Base-by-base conservation (phyloP, 495 filamentous ascomycete species). In the Cairneyella variabilis region DNA sequence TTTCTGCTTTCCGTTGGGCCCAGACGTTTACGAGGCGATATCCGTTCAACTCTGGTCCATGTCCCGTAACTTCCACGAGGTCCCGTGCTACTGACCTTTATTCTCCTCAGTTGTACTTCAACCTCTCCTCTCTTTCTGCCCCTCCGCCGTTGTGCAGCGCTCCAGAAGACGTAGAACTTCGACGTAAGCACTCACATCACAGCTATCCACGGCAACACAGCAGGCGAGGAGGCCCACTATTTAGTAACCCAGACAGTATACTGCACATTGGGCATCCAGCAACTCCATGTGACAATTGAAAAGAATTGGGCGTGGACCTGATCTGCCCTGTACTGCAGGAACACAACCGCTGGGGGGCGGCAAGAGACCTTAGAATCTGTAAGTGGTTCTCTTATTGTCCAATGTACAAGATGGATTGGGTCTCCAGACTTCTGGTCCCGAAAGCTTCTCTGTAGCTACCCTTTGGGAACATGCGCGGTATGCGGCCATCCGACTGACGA, bases 281-380 rank as follows among this genome's bases (percentile, higher is more conserved):
- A 59, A 49, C 44, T 60, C 54, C 60, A 63, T 63, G 60, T 59
- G 60, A 63, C 50, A 42, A 59, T 34, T 54, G 53, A 55, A 42
- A 51, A 53, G 56, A 56, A 46, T 51, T 60, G 60, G 60, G 60
- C 49, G 60, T 57, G 48, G 53, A 59, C 48, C 20, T 60, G 55
- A 60, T 64, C 54, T 56, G 58, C 61, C 61, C 61, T 64, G 61
- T 59, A 57, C 51, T 59, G 57, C 51, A 63, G 54, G 55, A 63
- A 41, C 55, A 28, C 56, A 55, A 59, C 30, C 53, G 53, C 53
- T 51, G 48, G 54, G 34, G 53, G 61, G 54, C 43, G 45, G 57
- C 22, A 60, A 60, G 30, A 60, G 44, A 55, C 57, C 44, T 59
- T 36, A 38, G 57, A 18, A 48, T 46, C 30, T 55, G 61, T 60